Conservation (phyloP, 257 asterid genomes). For the Primulina huaijiensis region DNA sequence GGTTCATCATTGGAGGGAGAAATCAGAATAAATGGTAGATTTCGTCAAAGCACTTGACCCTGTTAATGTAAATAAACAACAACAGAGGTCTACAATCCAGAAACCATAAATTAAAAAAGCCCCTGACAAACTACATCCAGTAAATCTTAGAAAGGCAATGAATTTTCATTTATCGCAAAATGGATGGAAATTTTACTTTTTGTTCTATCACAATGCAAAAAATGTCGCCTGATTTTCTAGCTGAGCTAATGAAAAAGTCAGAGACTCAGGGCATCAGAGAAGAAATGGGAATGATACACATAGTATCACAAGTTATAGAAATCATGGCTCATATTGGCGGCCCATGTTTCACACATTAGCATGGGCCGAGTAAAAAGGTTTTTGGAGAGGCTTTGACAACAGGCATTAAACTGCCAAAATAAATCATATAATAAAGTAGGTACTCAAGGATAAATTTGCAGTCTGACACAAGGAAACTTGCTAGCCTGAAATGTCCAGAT, state of each 20-base stretch:
- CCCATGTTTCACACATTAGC: not conserved
- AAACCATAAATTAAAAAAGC: slow-evolving; percentile 1
- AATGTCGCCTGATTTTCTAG: slow-evolving; percentile 7
- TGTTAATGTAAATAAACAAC: no score
- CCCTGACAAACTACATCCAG: not conserved
- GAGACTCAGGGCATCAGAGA: not conserved
- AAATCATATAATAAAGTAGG: slow-evolving; percentile 8
- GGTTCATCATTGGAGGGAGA: slow-evolving; percentile 6
- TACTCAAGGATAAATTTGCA: not conserved
- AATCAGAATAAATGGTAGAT: not conserved
- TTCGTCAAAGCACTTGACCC: not conserved
- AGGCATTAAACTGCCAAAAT: not conserved
- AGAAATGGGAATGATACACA: not conserved
- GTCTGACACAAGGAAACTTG: slow-evolving; percentile 10
- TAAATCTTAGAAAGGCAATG: not conserved
- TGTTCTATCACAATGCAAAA: not conserved
- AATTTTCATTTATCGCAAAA: not conserved
- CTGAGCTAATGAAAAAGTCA: not conserved
- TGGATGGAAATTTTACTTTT: not conserved
- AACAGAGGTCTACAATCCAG: not conserved
- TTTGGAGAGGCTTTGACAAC: not conserved
- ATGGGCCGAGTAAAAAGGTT: not conserved
- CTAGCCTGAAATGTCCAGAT: slow-evolving; percentile 10
- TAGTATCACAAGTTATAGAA: not conserved
- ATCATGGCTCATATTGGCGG: not conserved